Conservation (phyloP, 768 basidiomycete genomes). For the Naganishia antarctica region DNA sequence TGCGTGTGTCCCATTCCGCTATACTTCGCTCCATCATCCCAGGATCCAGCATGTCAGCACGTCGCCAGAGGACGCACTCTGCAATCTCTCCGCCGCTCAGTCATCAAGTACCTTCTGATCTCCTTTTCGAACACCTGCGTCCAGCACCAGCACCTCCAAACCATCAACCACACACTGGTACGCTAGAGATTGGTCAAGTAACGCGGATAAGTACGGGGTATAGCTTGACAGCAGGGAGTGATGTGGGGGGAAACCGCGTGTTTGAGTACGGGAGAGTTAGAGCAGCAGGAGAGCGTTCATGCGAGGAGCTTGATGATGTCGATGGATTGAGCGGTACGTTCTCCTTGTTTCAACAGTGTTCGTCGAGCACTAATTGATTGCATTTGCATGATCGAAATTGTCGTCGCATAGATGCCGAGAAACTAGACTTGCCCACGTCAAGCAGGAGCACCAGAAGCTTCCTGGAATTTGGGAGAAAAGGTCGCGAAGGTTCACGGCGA, state of each 20-base stretch:
- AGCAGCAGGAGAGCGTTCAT: too few species aligned
- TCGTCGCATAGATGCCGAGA: background rate
- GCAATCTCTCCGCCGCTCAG: background rate
- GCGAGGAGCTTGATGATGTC: too few species aligned
- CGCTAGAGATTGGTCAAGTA: background rate
- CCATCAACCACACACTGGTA: background rate
- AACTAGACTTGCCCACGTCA: background rate
- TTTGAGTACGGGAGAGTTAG: background rate
- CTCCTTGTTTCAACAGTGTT: too few species aligned
- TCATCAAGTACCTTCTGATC: background rate
- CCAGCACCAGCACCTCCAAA: background rate
- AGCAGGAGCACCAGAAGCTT: background rate
- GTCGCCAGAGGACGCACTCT: background rate
- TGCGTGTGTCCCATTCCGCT: too few species aligned
- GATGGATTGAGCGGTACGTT: too few species aligned
- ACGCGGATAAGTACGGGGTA: background rate
- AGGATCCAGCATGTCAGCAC: background rate
- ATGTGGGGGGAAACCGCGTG: background rate
- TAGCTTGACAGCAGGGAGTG: background rate
- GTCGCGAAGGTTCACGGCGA: background rate
- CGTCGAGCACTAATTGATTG: too few species aligned
- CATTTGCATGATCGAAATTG: too few species aligned
- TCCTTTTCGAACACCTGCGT: slow-evolving; percentile 7
- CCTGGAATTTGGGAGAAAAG: slow-evolving; percentile 5
- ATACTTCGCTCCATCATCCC: too few species aligned